A percentile compares a stretch with the other conserved stretches of the same genome.
Conservation (phyloP, 805 yeast genomes). For the Ogataea paradorogensis region DNA sequence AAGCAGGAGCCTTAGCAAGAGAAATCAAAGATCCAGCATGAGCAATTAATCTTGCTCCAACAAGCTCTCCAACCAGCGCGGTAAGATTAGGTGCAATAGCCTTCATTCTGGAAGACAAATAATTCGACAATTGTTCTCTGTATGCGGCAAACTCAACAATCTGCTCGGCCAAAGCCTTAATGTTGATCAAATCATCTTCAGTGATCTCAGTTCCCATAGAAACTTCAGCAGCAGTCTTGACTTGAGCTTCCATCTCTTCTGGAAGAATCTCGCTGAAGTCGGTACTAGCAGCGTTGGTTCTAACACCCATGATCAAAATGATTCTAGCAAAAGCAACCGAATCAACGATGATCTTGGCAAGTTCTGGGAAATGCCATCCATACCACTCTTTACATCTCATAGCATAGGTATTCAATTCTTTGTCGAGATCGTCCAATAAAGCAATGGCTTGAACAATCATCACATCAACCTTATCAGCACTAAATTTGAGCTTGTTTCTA, state of each 20-base stretch:
- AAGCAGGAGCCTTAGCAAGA: slow-evolving; percentile 97
- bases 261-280: slow-evolving; percentile 90
- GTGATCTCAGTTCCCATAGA: slow-evolving; percentile 99
- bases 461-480: slow-evolving; percentile 97
- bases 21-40: slow-evolving; percentile 95
- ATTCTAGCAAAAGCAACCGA: slow-evolving; percentile 95
- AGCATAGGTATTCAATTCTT: slow-evolving; percentile 96
- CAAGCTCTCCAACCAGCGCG: slow-evolving; percentile 93
- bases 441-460: slow-evolving; percentile 99
- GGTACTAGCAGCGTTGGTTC: slow-evolving; percentile 86
- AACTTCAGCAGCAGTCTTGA: slow-evolving; percentile 95
- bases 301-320: slow-evolving; percentile 87
- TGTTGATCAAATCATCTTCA: slow-evolving; percentile 81
- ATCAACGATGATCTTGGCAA: slow-evolving; percentile 95
- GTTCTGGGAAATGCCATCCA: slow-evolving; percentile 99
- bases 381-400: slow-evolving; percentile 99
- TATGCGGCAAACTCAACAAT: slow-evolving; percentile 94
- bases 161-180: slow-evolving; percentile 89
- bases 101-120: slow-evolving; percentile 91
- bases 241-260: slow-evolving; percentile 88
- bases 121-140: slow-evolving; percentile 93
- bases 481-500: slow-evolving; percentile 95
- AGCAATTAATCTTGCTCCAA: slow-evolving; percentile 97
- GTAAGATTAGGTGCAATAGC: slow-evolving; percentile 98
- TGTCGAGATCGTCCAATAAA: slow-evolving; percentile 91